A percentile compares a stretch with the other conserved stretches of the same genome.
Evolutionary conservation across 345 rosid species (phyloP).

Genomic region (Murraya koenigii): DNA sequence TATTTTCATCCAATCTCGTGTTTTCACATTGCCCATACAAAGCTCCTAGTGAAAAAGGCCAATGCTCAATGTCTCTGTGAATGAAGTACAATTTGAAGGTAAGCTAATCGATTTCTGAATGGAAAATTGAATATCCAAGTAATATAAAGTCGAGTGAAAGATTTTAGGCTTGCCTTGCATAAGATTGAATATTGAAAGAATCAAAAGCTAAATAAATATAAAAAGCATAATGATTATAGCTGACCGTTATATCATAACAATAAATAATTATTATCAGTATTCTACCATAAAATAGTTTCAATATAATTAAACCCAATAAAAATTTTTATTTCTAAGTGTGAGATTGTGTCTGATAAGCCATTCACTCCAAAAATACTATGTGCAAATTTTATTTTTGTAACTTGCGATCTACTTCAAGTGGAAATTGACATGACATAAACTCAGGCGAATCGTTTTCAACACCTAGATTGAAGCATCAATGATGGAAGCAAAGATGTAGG

Average conservation of each 20-base stretch:
- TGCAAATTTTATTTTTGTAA: background rate
- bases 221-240: too few relatives aligned
- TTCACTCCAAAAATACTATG: too few relatives aligned
- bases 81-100: background rate
- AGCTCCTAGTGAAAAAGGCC: background rate
- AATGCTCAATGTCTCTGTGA: background rate
- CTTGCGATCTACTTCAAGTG: background rate
- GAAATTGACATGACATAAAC: constrained; percentile 24
- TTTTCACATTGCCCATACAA: background rate
- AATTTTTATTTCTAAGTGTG: too few relatives aligned
- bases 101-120: background rate
- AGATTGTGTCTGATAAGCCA: too few relatives aligned
- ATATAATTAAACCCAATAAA: too few relatives aligned
- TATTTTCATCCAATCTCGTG: background rate
- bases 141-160: background rate
- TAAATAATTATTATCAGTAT: too few relatives aligned
- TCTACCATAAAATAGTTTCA: too few relatives aligned
- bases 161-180: too few relatives aligned
- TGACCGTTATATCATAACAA: too few relatives aligned
- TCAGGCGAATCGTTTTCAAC: constrained; percentile 24
- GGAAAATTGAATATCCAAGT: background rate
- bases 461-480: constrained; percentile 15
- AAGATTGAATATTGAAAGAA: too few relatives aligned
- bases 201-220: too few relatives aligned
- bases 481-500: background rate